Percentiles rank a stretch among this genome's conserved stretches.
These are phyloP conservation scores for Pseudotulostoma volvatum DNA, from an alignment of 495 filamentous ascomycete species.

Conservation along the genomic window DNA sequence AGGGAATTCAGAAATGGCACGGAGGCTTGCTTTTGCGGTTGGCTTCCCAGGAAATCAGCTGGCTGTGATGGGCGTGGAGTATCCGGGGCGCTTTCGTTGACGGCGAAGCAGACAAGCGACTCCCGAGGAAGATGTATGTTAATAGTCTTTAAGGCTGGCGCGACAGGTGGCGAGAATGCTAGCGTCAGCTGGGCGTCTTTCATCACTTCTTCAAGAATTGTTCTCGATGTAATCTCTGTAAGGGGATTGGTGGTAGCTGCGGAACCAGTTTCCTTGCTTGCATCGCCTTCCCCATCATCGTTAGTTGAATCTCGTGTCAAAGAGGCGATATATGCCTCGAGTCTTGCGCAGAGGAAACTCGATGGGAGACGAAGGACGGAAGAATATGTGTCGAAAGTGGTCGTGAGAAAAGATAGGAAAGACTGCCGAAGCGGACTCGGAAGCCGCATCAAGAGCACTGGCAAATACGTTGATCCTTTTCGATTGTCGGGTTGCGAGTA, in stretches of 20 bases:
- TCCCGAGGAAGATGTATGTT: slow-evolving; percentile 28
- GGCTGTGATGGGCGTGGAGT: not conserved
- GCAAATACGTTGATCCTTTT: slow-evolving; percentile 28
- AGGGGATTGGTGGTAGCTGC: not conserved
- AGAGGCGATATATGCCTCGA: slow-evolving; percentile 17
- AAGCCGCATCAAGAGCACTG: slow-evolving; percentile 36
- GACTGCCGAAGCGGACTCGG: slow-evolving; percentile 34
- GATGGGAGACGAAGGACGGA: slow-evolving; percentile 27
- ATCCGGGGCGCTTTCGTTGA: slow-evolving; percentile 3
- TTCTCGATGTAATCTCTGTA: slow-evolving; percentile 1
- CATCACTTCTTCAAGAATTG: slow-evolving; percentile 16
- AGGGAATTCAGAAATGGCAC: slow-evolving; percentile 26
- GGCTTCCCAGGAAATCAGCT: too few species aligned
- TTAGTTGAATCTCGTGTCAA: slow-evolving; percentile 3
- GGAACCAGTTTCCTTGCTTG: too few species aligned
- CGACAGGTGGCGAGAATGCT: slow-evolving; percentile 20
- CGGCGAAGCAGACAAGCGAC: slow-evolving; percentile 16
- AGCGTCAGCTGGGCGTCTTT: slow-evolving; percentile 28
- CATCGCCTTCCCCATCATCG: too few species aligned
- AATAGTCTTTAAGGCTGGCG: slow-evolving; percentile 29
- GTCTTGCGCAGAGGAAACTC: slow-evolving; percentile 18
- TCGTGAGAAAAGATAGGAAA: slow-evolving; percentile 29
- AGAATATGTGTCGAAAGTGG: slow-evolving; percentile 36
- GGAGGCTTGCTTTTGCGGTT: too few species aligned
- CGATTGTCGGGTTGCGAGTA: slow-evolving; percentile 1